Evolutionary conservation across 768 basidiomycete genomes (phyloP), one percentile per base, ranked within the genome.

Genomic region (Melanogaster broomeanus): DNA sequence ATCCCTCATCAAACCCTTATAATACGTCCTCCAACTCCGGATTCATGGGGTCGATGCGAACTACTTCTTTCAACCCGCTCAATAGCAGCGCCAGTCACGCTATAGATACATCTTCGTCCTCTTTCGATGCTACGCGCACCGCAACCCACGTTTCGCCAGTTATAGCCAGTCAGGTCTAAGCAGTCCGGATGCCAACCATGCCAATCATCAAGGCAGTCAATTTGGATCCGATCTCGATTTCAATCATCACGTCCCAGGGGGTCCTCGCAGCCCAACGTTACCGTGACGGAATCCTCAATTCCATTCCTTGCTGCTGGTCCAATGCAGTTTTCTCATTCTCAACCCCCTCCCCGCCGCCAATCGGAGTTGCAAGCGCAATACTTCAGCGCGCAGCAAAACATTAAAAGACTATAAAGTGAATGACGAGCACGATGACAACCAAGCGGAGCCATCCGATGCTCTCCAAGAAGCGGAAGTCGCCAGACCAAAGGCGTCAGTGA

Each of bases 271-370:
- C 11, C 51, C 18, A 50, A 43, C 25, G 0, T 38, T n/a, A n/a
- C 45, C 43, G 21, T 53, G 34, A 11, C 37, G 30, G 47, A 15
- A 43, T 53, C 44, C 12, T 25, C 49, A 16, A 24, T 56, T 27
- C n/a, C 56, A 16, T 68, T 59, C 42, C 18, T 55, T 33, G 51
- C 66, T 7, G 7, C 55, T 27, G 65, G 59, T 11, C 65, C 67
- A 19, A 67, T 69, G 69, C 67, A 69, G 18, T 71, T 71, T 34
- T 34, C 67, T 27, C 10, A 56, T 19, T 55, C 69, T 5, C 69
- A 63, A 42, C 61, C 58, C 9, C 69, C 55, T 16, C 67, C 67
- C 5, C 3, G 51, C 27, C 67, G 67, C 21, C 61, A 57, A 31
- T 67, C 69, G 10, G 67, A 69, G 45, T 2, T 69, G 3, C 67